phyloP scores from a whole-genome alignment of 148 eudicot species.

The Persicaria tinctoria region DNA sequence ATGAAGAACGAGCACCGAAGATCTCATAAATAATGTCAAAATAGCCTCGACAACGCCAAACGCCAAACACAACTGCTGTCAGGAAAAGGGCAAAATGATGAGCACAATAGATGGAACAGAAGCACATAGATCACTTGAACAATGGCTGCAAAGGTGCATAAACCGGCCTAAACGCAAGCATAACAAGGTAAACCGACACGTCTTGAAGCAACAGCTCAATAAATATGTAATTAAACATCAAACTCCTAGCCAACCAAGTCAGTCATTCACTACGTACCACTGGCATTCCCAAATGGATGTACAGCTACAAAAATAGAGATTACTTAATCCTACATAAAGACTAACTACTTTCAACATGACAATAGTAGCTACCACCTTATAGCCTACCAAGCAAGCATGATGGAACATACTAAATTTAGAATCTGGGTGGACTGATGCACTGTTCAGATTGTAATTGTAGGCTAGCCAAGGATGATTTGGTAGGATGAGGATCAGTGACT shows the following conservation, averaged over 20 bases:
- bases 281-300: conserved; percentile 1
- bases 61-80: no score
- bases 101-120: no score
- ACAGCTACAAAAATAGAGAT: background rate
- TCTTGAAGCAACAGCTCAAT: no score
- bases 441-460: background rate
- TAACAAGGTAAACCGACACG: no score
- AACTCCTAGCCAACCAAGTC: background rate
- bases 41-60: no score
- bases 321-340: conserved; percentile 2
- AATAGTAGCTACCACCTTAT: background rate
- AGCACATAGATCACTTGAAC: no score
- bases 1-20: no score
- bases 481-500: background rate
- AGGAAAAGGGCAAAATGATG: no score
- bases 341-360: background rate
- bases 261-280: conserved; percentile 3
- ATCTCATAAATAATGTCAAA: no score
- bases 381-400: background rate
- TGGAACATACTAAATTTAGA: background rate
- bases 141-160: no score
- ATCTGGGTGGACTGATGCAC: background rate
- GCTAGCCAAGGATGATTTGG: background rate
- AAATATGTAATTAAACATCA: no score
- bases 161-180: no score